A percentile compares a stretch with the other conserved stretches of the same genome.
Conservation (phyloP, 2,329 filamentous ascomycete species). For the Aspergillus unguis region DNA sequence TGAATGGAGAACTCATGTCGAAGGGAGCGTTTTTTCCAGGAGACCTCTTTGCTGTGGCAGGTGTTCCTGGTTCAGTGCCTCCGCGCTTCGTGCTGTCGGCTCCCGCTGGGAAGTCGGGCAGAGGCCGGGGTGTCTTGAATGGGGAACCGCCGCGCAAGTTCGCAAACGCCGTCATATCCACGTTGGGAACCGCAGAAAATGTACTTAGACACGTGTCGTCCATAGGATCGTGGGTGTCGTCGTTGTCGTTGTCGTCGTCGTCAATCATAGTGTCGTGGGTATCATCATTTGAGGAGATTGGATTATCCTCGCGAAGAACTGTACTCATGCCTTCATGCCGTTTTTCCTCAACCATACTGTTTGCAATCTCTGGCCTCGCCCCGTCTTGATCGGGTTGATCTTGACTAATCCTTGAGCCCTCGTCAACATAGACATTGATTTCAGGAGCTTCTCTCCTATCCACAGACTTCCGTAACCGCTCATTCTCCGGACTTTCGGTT, state of each 20-base stretch:
- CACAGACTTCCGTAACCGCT: conserved; percentile 28
- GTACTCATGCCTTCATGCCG: conserved; percentile 44
- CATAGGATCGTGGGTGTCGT: conserved; percentile 32
- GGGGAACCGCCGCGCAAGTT: conserved; percentile 64
- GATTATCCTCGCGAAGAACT: conserved; percentile 30
- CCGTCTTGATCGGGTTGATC: conserved; percentile 17
- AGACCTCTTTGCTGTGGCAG: conserved; percentile 46
- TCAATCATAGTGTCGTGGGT: conserved; percentile 31
- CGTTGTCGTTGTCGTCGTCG: conserved; percentile 15
- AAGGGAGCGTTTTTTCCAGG: conserved; percentile 29
- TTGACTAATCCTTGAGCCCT: conserved; percentile 23
- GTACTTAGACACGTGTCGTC: conserved; percentile 64
- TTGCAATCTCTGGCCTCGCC: conserved; percentile 24
- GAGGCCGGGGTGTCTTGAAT: conserved; percentile 46
- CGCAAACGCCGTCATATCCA: conserved; percentile 77
- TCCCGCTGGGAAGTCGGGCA: conserved; percentile 38
- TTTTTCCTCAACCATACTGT: conserved; percentile 38
- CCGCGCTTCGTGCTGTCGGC: conserved; percentile 14
- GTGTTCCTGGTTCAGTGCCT: conserved; percentile 38
- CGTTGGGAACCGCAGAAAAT: conserved; percentile 77
- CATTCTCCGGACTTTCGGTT: conserved; percentile 11
- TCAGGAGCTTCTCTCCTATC: conserved; percentile 20
- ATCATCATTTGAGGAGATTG: conserved; percentile 21
- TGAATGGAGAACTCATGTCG: conserved; percentile 29
- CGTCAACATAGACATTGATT: conserved; percentile 28